These are phyloP conservation scores for Camellia lanceoleosa DNA, from an alignment of 148 eudicot species.

Conservation along the genomic window DNA sequence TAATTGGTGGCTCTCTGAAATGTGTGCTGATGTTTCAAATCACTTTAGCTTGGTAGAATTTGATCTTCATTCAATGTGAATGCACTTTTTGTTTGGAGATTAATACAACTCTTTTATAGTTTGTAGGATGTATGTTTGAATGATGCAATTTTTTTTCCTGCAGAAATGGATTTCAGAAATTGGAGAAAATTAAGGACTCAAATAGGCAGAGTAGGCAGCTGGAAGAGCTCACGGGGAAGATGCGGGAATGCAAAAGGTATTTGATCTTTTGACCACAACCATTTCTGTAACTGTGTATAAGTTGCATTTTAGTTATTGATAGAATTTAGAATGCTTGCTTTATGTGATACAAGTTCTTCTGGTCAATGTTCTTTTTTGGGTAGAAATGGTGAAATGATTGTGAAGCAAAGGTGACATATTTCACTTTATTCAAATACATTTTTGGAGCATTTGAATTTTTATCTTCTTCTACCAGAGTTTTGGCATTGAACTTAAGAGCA, in stretches of 20 bases:
- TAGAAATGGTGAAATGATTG: not conserved
- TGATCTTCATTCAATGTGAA: not conserved
- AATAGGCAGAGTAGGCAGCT: conserved; percentile 84
- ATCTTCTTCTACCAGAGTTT: not conserved
- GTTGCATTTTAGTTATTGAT: not conserved
- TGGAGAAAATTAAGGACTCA: conserved; percentile 94
- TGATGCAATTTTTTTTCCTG: conserved; percentile 13
- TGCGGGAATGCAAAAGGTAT: conserved; percentile 98
- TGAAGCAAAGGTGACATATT: not conserved
- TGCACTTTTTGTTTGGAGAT: not conserved
- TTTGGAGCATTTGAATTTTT: not conserved
- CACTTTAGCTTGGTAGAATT: not conserved
- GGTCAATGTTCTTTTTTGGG: not conserved
- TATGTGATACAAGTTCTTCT: not conserved
- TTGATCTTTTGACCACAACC: not conserved
- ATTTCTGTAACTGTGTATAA: not conserved
- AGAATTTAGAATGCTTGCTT: not conserved
- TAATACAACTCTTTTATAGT: not conserved
- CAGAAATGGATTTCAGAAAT: conserved; percentile 96
- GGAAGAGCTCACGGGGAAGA: conserved; percentile 95
- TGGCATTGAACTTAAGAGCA: not conserved
- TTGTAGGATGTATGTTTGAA: not conserved
- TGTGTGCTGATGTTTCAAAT: conserved; percentile 1
- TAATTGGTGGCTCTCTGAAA: conserved; percentile 1
- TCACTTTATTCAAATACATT: not conserved